Conservation (phyloP, 1,284 basidiomycete genomes). For the Agaricales sp. region DNA sequence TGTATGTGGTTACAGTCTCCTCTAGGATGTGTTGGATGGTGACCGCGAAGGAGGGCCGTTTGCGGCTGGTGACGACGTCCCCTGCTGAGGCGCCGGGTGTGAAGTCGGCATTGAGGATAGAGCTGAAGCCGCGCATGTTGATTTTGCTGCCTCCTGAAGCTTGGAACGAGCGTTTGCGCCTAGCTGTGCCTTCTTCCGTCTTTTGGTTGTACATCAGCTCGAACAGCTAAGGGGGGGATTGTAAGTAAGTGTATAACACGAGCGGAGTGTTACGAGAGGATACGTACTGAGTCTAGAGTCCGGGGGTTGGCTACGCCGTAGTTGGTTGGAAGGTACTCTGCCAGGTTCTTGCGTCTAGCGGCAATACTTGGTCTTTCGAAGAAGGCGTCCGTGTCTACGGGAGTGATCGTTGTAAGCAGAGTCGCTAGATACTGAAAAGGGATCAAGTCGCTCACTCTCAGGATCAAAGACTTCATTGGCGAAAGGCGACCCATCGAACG, state of each 20-base stretch:
- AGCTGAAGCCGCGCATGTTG: slow-evolving; percentile 12
- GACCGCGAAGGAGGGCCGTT: slow-evolving; percentile 23
- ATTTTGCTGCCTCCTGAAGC: slow-evolving; percentile 4
- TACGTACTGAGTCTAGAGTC: slow-evolving; percentile 32
- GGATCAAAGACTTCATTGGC: slow-evolving; percentile 53
- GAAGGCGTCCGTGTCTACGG: slow-evolving; percentile 28
- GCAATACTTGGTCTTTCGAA: slow-evolving; percentile 27
- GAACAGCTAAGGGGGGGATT: slow-evolving; percentile 29
- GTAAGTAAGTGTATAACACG: neutral
- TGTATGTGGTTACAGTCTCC: slow-evolving; percentile 16
- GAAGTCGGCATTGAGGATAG: slow-evolving; percentile 26
- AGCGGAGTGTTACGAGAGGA: slow-evolving; percentile 2
- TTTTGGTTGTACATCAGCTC: slow-evolving; percentile 46
- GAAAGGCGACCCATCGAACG: slow-evolving; percentile 48
- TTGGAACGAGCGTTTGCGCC: slow-evolving; percentile 17
- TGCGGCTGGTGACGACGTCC: slow-evolving; percentile 19
- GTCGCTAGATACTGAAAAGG: slow-evolving; percentile 7
- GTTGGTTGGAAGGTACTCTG: slow-evolving; percentile 43
- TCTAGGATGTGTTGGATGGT: slow-evolving; percentile 16
- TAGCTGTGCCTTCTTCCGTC: slow-evolving; percentile 32
- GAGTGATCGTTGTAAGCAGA: slow-evolving; percentile 3
- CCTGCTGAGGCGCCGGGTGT: slow-evolving; percentile 14
- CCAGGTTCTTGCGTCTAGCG: slow-evolving; percentile 23
- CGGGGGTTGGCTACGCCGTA: slow-evolving; percentile 48
- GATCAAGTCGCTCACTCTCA: slow-evolving; percentile 22